These are phyloP conservation scores for Wickerhamomyces hampshirensis DNA, from an alignment of 805 yeast genomes.

Conservation along the genomic window DNA sequence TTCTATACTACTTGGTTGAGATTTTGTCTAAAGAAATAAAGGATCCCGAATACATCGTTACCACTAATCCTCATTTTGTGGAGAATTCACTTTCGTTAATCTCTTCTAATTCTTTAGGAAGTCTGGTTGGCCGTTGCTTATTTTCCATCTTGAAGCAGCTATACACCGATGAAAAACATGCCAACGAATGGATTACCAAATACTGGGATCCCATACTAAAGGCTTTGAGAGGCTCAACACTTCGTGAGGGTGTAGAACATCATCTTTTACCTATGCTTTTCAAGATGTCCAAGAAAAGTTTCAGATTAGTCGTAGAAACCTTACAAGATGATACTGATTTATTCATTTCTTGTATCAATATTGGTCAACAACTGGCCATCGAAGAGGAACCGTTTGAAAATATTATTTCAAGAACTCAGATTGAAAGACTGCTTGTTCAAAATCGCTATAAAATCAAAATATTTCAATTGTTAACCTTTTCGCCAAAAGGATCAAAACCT, in stretches of 20 bases:
- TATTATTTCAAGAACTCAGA: conserved; percentile 28
- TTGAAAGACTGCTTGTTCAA: conserved; percentile 41
- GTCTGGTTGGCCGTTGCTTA: conserved; percentile 57
- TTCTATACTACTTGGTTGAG: conserved; percentile 58
- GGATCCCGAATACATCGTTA: conserved; percentile 37
- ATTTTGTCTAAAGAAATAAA: conserved; percentile 42
- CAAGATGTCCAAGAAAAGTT: conserved; percentile 42
- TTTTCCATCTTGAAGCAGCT: conserved; percentile 34
- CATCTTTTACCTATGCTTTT: conserved; percentile 64
- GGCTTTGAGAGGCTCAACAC: conserved; percentile 8
- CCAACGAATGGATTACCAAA: conserved; percentile 16
- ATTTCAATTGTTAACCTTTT: conserved; percentile 54
- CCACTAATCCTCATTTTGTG: conserved; percentile 42
- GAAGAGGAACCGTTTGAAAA: conserved; percentile 45
- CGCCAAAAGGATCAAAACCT: conserved; percentile 57
- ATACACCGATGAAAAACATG: conserved; percentile 26
- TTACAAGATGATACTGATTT: conserved; percentile 31
- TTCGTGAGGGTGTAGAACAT: conserved; percentile 42
- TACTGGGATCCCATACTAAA: conserved; percentile 21
- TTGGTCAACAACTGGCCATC: conserved; percentile 59
- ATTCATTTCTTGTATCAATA: conserved; percentile 50
- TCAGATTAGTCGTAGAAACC: conserved; percentile 32
- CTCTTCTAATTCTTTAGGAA: conserved; percentile 58
- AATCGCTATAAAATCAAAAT: conserved; percentile 44
- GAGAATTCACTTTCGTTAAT: conserved; percentile 44